Evolutionary conservation across 2,329 filamentous ascomycete species (phyloP), one percentile per base, ranked within the genome.

Genomic region (Hypoxylon sp.): DNA sequence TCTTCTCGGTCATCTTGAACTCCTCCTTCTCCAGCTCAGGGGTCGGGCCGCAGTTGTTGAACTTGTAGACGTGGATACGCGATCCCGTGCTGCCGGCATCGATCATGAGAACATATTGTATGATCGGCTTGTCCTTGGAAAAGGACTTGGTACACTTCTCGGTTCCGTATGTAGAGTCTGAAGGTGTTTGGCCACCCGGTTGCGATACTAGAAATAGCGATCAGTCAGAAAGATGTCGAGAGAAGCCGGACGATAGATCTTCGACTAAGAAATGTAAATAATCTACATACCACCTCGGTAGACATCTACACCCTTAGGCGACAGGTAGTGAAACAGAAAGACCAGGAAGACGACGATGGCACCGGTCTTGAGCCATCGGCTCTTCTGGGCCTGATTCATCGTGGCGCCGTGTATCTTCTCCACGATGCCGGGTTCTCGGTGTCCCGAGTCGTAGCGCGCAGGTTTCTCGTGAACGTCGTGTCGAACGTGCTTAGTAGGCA

Each of bases 81-180:
- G 95, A 98, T 60, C 95, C 95, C 51, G 95, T 98, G 81, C 93
- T 98, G 69, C 95, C 95, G 43, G 95, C 95, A 77, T 99, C 95
- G 71, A 99, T 91, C 95, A 99, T 99, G 71, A 98, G 85, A 60
- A 95, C 96, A 79, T 98, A 99, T 74, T 99, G 95, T 61, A 97
- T 88, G 66, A 99, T 86, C 46, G 95, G 94, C 79, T 97, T 98
- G 65, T 92, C 89, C 70, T 90, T 87, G 69, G 92, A 91, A 78
- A 84, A 88, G 37, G 95, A 92, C 73, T 88, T 91, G 58, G 87
- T 87, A 83, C 95, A 99, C 78, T 86, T 89, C 38, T 84, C 81
- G 63, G 90, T 88, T 66, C 84, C 84, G 69, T 87, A 83, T 7
- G 87, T 85, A 21, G 83, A 79, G 69, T 91, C 86, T 48, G 81